phyloP scores from a whole-genome alignment of 1,284 basidiomycete species.

The Xerocomus cyaneibrunnescens region DNA sequence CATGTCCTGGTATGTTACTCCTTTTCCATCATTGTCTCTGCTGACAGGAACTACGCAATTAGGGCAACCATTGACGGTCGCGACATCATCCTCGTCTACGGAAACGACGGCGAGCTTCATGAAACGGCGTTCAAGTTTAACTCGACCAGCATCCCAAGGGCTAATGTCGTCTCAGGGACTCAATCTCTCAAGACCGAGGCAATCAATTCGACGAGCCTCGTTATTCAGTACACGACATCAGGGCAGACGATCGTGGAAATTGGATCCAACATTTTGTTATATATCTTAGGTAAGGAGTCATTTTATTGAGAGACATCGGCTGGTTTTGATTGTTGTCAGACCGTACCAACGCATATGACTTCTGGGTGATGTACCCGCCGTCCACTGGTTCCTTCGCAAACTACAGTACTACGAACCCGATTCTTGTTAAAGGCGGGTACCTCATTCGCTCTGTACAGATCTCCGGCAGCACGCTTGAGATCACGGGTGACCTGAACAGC shows the following conservation, averaged over 20 bases:
- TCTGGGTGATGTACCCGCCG: conserved; percentile 49
- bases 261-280: conserved; percentile 40
- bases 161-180: conserved; percentile 41
- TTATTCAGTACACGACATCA: conserved; percentile 44
- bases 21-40: neutral
- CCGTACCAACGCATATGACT: conserved; percentile 47
- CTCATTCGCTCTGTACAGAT: conserved; percentile 43
- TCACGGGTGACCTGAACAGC: conserved; percentile 44
- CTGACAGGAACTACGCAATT: conserved; percentile 4
- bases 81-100: conserved; percentile 51
- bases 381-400: conserved; percentile 38
- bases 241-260: conserved; percentile 47
- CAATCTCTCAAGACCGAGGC: conserved; percentile 38
- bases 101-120: conserved; percentile 46
- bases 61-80: conserved; percentile 49
- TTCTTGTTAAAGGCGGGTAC: conserved; percentile 50
- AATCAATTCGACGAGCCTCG: conserved; percentile 36
- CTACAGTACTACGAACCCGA: conserved; percentile 41
- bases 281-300: conserved; percentile 41
- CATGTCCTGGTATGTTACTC: conserved; percentile 42
- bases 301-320: neutral
- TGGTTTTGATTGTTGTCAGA: conserved; percentile 34
- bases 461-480: conserved; percentile 37
- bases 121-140: conserved; percentile 47
- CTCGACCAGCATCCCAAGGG: conserved; percentile 24